Base-by-base conservation (phyloP, 2,329 filamentous ascomycete genomes). In the Verticillium dahliae region DNA sequence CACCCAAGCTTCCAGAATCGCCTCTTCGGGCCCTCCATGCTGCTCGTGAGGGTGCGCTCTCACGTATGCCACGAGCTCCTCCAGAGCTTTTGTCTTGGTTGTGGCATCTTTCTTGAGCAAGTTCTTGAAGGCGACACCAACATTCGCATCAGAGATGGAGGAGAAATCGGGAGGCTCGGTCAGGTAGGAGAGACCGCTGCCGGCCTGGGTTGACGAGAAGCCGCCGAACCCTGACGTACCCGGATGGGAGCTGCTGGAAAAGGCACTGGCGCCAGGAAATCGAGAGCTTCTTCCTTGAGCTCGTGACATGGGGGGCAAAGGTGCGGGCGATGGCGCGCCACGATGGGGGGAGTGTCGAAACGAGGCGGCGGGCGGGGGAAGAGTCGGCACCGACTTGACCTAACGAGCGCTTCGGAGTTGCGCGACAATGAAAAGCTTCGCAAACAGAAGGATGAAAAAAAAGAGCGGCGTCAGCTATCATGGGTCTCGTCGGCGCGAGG, bases 81-180 rank as follows among this genome's bases (percentile, higher is more conserved):
- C 93, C 34, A 99, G 79, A 0, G 91, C 94, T 73, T 94, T 97
- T 7, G 89, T 83, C 73, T 97, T 96, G 41, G 95, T 99, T 11
- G 87, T 96, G 69, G 88, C 89, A 77, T 97, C 94, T 76, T 95
- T 96, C 78, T 98, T 99, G 58, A 88, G 83, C 3, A 97, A 77
- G 68, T 96, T 97, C 75, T 97, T 96, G 78, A 97, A 91, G n/a
- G 88, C 86, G 14, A 98, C 92, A 41, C 94, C 86, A 41, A 94
- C 81, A 70, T 95, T 90, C 7, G 92, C 84, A 68, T 97, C 88
- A 55, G 87, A 89, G 63, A 99, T 86, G 54, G 78, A 79, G 38
- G 87, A 86, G 67, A 97, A 85, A 69, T 97, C 90, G 57, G 91
- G 90, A 10, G 92, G 91, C 69, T 96, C 92, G 60, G 90, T 82